Base-by-base conservation (phyloP, 2,329 filamentous ascomycete species). In the Trichophyton rubrum region DNA sequence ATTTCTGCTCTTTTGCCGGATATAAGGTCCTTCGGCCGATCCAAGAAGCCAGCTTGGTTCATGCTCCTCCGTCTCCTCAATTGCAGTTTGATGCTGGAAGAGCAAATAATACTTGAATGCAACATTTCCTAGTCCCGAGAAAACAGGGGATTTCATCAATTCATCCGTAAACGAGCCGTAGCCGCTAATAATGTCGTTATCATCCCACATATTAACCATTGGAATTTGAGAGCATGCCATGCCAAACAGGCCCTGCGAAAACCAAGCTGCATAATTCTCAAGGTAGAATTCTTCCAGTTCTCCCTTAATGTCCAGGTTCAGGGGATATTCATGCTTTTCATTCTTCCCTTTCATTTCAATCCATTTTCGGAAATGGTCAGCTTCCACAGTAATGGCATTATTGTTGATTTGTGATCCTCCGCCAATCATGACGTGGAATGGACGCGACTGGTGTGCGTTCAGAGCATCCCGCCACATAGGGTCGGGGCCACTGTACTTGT, bases 51-150 rank as follows among this genome's bases (percentile, higher is more conserved):
- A 97, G 70, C 90, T 96, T 1, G 92, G 89, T 72, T 99, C 95
- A 2, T 88, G 83, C 40, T 81, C 79, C 66, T 95, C 86, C 0
- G 86, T 90, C 75, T 99, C 93, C 53, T 86, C 83, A 0, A 84
- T 77, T 2, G 95, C 79, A 66, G 88, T 95, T 72, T 99, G 95
- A 67, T 99, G 93, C 72, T 99, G 93, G 77, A 99, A 99, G 7
- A 99, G 81, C 85, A 99, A 87, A 69, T 99, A 99, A 74, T 97
- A 99, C 72, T 99, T 99, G 82, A 93, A 97, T 0, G 92, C 92
- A 57, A 97, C 85, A 41, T 87, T 88, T 1, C 93, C 95, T 7
- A 99, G 74, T 0, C 95, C 93, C 1, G 86, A 87, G 71, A 99
- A 95, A 0, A 97, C 89, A 0, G 89, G 87, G 2, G 89, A 89